Percentiles rank a stretch among this genome's conserved stretches.
Conservation (phyloP, 2,329 filamentous ascomycete species). For the Fusarium ramigenum region DNA sequence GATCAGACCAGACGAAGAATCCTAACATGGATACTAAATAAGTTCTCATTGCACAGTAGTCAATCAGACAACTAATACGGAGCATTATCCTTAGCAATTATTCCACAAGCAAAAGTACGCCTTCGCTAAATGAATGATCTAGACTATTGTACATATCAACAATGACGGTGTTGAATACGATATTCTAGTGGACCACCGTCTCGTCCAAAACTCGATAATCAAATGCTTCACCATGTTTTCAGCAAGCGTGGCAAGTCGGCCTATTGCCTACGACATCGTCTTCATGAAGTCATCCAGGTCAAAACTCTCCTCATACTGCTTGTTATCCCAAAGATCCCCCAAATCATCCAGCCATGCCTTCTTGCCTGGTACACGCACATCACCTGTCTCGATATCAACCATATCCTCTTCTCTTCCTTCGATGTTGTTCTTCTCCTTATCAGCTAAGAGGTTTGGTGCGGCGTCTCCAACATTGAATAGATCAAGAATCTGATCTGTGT, state of each 20-base stretch:
- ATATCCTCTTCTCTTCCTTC: constrained; percentile 82
- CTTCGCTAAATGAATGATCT: constrained; percentile 43
- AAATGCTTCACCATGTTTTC: constrained; percentile 4
- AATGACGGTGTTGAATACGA: constrained; percentile 35
- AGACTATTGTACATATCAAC: constrained; percentile 39
- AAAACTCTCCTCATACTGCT: constrained; percentile 98
- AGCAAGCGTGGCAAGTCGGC: neutral
- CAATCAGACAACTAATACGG: neutral
- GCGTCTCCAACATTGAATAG: constrained; percentile 91
- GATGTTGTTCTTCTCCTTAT: constrained; percentile 66
- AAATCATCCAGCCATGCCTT: constrained; percentile 95
- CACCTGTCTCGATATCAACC: constrained; percentile 91
- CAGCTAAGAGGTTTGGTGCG: constrained; percentile 71
- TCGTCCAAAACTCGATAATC: constrained; percentile 14
- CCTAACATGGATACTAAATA: neutral
- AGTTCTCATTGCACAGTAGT: neutral
- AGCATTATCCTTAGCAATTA: constrained; percentile 13
- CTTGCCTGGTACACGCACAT: constrained; percentile 96
- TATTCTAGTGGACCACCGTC: constrained; percentile 20
- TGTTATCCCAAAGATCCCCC: constrained; percentile 96
- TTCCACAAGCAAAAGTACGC: constrained; percentile 41
- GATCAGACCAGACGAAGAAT: neutral
- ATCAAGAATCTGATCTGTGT: constrained; percentile 97
- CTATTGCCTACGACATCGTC: constrained; percentile 74
- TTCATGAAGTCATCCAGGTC: constrained; percentile 95